Evolutionary conservation across 345 rosid genomes (phyloP).

Genomic region (Eucalyptus tenuipes): DNA sequence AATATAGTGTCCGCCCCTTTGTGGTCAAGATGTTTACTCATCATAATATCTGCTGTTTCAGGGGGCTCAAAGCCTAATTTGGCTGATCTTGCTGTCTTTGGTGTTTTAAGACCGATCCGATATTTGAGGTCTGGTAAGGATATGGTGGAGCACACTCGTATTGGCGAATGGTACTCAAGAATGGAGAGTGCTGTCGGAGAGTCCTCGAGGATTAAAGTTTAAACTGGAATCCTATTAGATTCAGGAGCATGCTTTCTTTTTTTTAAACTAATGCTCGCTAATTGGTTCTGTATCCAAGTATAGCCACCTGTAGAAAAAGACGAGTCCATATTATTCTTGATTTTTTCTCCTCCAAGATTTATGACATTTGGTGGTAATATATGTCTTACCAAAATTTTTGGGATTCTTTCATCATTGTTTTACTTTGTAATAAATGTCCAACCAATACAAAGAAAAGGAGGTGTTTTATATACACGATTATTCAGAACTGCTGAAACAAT

Average conservation of each 20-base stretch:
- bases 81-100: conserved; percentile 59
- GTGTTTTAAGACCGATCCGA: conserved; percentile 58
- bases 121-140: conserved; percentile 50
- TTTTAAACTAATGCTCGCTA: background rate
- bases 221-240: background rate
- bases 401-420: background rate
- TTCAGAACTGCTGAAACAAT: background rate
- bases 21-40: background rate
- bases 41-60: background rate
- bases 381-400: background rate
- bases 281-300: background rate
- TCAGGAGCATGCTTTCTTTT: background rate
- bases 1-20: background rate
- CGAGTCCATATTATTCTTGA: background rate
- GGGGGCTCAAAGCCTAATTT: conserved; percentile 56
- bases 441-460: background rate
- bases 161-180: conserved; percentile 56
- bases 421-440: background rate
- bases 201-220: conserved; percentile 26
- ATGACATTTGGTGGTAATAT: background rate
- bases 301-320: background rate
- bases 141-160: conserved; percentile 62
- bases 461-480: background rate
- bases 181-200: conserved; percentile 51
- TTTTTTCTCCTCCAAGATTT: background rate